These are phyloP conservation scores for Cladosporium velox DNA, from an alignment of 2,329 filamentous ascomycete genomes.

Conservation along the genomic window DNA sequence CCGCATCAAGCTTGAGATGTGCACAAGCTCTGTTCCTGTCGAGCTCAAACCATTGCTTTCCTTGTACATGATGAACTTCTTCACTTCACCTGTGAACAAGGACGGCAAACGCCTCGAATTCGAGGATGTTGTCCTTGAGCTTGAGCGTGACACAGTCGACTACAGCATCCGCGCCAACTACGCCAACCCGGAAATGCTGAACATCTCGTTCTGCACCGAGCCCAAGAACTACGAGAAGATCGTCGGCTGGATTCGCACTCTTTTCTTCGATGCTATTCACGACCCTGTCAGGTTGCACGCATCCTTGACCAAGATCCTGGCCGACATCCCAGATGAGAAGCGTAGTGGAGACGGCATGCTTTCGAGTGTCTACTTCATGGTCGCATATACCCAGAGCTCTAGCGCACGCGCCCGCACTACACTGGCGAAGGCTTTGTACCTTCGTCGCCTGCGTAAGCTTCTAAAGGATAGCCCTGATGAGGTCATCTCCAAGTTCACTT, in stretches of 20 bases:
- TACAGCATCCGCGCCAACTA: conserved; percentile 72
- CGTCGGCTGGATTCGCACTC: conserved; percentile 79
- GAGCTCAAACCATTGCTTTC: conserved; percentile 80
- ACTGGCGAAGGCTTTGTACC: conserved; percentile 82
- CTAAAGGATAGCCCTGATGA: conserved; percentile 73
- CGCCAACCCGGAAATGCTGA: conserved; percentile 78
- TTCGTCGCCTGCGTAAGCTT: conserved; percentile 80
- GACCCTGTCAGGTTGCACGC: conserved; percentile 67
- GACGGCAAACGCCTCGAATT: conserved; percentile 79
- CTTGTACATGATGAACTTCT: conserved; percentile 89
- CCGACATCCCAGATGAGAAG: conserved; percentile 90
- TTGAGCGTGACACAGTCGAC: conserved; percentile 87
- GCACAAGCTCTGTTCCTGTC: conserved; percentile 74
- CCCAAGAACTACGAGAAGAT: conserved; percentile 80
- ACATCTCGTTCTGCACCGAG: conserved; percentile 82
- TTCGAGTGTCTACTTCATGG: conserved; percentile 67
- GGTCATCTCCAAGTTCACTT: conserved; percentile 76
- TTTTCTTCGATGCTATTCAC: conserved; percentile 88
- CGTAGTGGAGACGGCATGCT: conserved; percentile 74
- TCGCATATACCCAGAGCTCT: conserved; percentile 77
- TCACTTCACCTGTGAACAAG: conserved; percentile 81
- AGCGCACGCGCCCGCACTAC: conserved; percentile 76
- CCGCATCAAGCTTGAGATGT: conserved; percentile 77
- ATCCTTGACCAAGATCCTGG: conserved; percentile 76
- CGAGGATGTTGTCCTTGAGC: conserved; percentile 85